Conservation (phyloP, 306 rosid genomes). For the Prunus fruticosa region DNA sequence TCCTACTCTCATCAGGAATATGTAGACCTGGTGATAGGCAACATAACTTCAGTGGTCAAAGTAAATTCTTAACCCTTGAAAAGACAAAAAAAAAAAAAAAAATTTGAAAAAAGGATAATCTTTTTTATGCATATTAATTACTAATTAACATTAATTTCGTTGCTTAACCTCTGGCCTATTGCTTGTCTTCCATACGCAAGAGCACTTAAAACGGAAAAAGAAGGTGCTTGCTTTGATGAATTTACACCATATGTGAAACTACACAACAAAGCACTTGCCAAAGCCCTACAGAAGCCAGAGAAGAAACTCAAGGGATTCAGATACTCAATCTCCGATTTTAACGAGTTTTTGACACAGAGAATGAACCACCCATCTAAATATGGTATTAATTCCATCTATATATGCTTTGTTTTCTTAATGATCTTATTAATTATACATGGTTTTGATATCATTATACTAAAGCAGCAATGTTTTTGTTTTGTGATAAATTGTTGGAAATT, state of each 20-base stretch:
- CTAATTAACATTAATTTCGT: not conserved
- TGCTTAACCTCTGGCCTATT: conserved; percentile 2
- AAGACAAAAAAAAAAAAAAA: too few relatives aligned
- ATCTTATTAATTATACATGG: too few relatives aligned
- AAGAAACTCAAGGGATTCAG: conserved; percentile 20
- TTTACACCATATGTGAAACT: not conserved
- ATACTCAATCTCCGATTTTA: conserved; percentile 7
- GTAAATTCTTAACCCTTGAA: conserved; percentile 3
- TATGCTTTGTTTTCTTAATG: too few relatives aligned
- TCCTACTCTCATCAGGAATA: conserved; percentile 1
- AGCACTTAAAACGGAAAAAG: not conserved
- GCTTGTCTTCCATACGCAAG: conserved; percentile 5
- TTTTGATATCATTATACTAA: too few relatives aligned
- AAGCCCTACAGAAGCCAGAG: not conserved
- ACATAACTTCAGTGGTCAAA: conserved; percentile 28
- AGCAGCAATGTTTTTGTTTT: too few relatives aligned
- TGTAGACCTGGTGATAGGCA: conserved; percentile 34
- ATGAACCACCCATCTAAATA: not conserved
- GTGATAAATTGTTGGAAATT: not conserved
- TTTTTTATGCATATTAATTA: not conserved
- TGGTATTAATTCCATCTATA: not conserved
- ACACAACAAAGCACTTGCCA: conserved; percentile 14
- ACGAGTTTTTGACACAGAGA: not conserved
- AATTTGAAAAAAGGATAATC: too few relatives aligned
- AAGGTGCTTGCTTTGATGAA: not conserved